Conservation (phyloP, 306 rosid species). For the Castanopsis chinensis region DNA sequence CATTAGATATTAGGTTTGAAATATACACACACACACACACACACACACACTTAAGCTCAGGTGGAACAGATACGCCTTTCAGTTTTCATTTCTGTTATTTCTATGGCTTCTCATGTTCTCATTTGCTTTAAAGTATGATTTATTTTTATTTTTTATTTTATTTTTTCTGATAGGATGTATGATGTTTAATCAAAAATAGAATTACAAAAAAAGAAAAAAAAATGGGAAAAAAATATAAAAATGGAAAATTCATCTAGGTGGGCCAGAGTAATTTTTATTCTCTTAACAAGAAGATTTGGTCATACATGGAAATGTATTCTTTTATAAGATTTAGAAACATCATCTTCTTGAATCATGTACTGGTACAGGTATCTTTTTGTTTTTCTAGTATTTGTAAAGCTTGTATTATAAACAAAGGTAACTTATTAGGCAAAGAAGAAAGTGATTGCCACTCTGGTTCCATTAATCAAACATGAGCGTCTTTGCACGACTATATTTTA, state of each 20-base stretch:
- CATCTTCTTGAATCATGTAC: neutral
- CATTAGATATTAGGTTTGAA: slow-evolving; percentile 29
- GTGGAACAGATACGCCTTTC: slow-evolving; percentile 24
- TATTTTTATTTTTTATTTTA: no score
- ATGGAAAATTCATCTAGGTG: no score
- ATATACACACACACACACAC: no score
- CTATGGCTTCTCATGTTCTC: neutral
- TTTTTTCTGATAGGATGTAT: neutral
- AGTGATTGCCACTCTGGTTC: slow-evolving; percentile 28
- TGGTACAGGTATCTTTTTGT: neutral
- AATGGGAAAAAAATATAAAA: neutral
- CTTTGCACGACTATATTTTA: neutral
- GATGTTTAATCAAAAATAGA: neutral
- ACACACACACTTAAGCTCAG: neutral
- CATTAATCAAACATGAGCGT: slow-evolving; percentile 20
- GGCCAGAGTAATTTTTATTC: slow-evolving; percentile 15
- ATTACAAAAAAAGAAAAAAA: neutral
- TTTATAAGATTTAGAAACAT: neutral
- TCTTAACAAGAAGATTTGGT: slow-evolving; percentile 15
- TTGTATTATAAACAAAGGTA: slow-evolving; percentile 26
- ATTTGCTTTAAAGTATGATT: neutral
- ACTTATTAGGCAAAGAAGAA: slow-evolving; percentile 15
- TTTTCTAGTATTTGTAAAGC: slow-evolving; percentile 10
- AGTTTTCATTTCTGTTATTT: slow-evolving; percentile 16
- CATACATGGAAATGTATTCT: slow-evolving; percentile 7